Evolutionary conservation across 2,329 filamentous ascomycete genomes (phyloP).

Genomic region (Phoma sp.): DNA sequence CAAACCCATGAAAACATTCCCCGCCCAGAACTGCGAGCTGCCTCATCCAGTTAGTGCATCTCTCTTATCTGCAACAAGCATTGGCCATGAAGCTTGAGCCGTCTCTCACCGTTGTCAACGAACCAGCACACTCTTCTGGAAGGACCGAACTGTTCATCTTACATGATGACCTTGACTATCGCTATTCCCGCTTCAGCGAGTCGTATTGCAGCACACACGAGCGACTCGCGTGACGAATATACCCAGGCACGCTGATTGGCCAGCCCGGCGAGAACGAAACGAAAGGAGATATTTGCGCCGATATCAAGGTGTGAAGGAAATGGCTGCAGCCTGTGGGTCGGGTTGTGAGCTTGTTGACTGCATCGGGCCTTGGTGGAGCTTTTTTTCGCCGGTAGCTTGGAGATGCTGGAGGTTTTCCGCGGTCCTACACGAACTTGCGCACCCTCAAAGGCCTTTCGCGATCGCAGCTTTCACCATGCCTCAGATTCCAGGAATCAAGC

Average conservation of each 20-base stretch:
- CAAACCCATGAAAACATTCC: background rate
- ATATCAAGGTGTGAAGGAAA: slow-evolving; percentile 9
- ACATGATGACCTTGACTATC: background rate
- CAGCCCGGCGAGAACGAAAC: background rate
- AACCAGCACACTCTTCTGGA: slow-evolving; percentile 2
- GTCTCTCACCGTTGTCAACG: background rate
- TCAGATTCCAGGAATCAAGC: no score
- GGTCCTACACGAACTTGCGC: background rate
- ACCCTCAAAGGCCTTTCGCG: background rate
- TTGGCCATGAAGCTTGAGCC: slow-evolving; percentile 32
- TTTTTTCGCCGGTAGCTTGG: slow-evolving; percentile 14
- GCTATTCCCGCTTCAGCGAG: slow-evolving; percentile 3
- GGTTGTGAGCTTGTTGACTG: slow-evolving; percentile 18
- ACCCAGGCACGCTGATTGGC: background rate
- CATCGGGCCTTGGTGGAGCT: slow-evolving; percentile 28
- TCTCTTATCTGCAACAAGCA: slow-evolving; percentile 32
- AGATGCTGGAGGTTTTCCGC: background rate
- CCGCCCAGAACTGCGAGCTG: slow-evolving; percentile 20
- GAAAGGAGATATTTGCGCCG: slow-evolving; percentile 5
- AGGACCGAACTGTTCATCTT: background rate
- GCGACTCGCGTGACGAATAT: background rate
- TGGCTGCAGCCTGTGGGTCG: background rate
- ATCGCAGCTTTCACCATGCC: background rate
- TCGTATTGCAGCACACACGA: background rate
- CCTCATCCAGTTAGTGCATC: slow-evolving; percentile 25